These are phyloP conservation scores for Alternaria novae-zelandiae DNA, from an alignment of 2,329 filamentous ascomycete species.

Conservation along the genomic window DNA sequence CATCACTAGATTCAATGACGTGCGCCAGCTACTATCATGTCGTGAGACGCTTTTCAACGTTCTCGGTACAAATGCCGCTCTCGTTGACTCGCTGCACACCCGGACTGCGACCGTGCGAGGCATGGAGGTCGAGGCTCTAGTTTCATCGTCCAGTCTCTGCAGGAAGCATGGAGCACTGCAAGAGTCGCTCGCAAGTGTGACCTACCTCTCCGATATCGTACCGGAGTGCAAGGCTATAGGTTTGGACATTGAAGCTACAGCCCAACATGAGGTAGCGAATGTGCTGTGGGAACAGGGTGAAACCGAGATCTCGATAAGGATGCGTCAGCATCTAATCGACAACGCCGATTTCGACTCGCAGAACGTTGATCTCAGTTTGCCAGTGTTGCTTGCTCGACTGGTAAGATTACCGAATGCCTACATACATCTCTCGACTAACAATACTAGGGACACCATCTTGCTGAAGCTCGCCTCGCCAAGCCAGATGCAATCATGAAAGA, in stretches of 20 bases:
- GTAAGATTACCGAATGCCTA: conserved; percentile 45
- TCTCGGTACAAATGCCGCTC: conserved; percentile 71
- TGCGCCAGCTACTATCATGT: conserved; percentile 80
- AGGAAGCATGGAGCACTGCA: conserved; percentile 82
- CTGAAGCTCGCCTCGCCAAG: conserved; percentile 87
- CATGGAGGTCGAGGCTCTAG: conserved; percentile 77
- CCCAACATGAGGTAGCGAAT: conserved; percentile 82
- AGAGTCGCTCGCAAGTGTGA: conserved; percentile 85
- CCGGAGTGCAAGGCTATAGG: conserved; percentile 71
- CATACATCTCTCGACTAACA: conserved; percentile 14
- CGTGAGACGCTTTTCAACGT: conserved; percentile 83
- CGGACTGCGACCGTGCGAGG: conserved; percentile 69
- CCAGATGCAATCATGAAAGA: conserved; percentile 87
- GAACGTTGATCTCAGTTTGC: conserved; percentile 36
- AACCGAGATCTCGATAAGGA: conserved; percentile 83
- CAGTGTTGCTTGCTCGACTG: conserved; percentile 84
- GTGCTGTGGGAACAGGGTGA: conserved; percentile 96
- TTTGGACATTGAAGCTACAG: conserved; percentile 76
- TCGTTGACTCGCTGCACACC: conserved; percentile 68
- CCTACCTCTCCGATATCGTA: conserved; percentile 81
- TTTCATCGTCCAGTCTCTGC: conserved; percentile 76
- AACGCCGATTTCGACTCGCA: conserved; percentile 42
- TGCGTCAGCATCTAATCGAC: conserved; percentile 73
- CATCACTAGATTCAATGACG: conserved; percentile 71
- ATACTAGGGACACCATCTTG: conserved; percentile 77